These are phyloP conservation scores for Pinus tabuliformis DNA, from an alignment of 75 land plant genomes.

Conservation along the genomic window DNA sequence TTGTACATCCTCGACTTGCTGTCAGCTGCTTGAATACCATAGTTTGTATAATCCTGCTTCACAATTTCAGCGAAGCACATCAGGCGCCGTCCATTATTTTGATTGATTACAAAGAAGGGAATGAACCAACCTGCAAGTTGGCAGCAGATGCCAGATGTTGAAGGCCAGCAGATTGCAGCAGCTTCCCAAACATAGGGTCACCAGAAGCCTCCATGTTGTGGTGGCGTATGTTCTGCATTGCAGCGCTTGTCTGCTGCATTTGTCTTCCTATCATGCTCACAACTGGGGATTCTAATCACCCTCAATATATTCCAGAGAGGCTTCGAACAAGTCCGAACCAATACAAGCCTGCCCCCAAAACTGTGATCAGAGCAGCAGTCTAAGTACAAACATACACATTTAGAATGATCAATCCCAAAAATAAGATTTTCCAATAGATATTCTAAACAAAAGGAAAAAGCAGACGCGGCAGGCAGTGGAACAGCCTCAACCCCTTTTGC, in stretches of 20 bases:
- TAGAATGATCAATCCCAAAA: too few species aligned
- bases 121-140: not conserved
- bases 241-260: not conserved
- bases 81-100: not conserved
- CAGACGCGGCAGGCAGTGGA: too few species aligned
- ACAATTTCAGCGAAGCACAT: not conserved
- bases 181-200: not conserved
- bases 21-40: not conserved
- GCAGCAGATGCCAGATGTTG: not conserved
- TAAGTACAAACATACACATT: too few species aligned
- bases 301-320: too few species aligned
- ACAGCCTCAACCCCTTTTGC: too few species aligned
- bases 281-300: too few species aligned
- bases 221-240: not conserved
- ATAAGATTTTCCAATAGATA: too few species aligned
- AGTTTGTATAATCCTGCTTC: not conserved
- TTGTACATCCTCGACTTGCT: constrained; percentile 4
- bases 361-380: too few species aligned
- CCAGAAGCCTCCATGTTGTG: not conserved
- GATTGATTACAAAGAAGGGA: not conserved
- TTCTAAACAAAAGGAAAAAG: too few species aligned
- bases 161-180: not conserved
- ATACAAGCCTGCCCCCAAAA: too few species aligned
- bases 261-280: not conserved
- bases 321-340: too few species aligned